phyloP scores from a whole-genome alignment of 805 yeast genomes.

The Vanderwaltozyma tropicalis region DNA sequence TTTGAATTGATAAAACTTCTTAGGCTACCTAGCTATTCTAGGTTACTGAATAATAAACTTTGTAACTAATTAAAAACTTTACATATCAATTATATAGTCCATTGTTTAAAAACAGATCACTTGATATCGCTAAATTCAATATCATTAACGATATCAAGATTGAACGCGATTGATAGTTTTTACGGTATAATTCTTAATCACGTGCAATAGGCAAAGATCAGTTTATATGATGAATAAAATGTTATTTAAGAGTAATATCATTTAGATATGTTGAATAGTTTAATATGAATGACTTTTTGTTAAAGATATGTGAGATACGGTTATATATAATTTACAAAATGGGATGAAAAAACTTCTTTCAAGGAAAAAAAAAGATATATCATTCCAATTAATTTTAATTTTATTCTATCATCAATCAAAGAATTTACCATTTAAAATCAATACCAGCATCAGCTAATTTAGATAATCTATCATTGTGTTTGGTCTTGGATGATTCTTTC shows the following conservation, averaged over 20 bases:
- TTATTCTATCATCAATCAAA: background rate
- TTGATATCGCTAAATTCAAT: no score
- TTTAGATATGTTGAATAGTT: background rate
- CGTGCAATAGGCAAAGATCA: background rate
- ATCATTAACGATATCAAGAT: no score
- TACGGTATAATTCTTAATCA: no score
- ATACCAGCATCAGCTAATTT: constrained; percentile 31
- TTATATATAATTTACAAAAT: constrained; percentile 3
- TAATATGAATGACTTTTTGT: background rate
- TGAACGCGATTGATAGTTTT: no score
- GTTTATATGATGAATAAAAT: background rate
- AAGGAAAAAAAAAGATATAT: background rate
- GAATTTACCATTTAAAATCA: constrained; percentile 26
- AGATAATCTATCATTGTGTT: constrained; percentile 27
- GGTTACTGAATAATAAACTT: no score
- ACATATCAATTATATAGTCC: no score
- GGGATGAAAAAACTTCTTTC: background rate
- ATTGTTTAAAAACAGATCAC: no score
- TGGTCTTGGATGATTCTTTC: constrained; percentile 25
- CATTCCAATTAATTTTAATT: no score
- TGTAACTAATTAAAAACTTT: no score
- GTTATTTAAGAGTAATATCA: background rate
- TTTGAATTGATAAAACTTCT: no score
- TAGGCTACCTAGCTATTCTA: no score
- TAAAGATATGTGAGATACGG: background rate